Evolutionary conservation across 2,329 filamentous ascomycete species (phyloP), one percentile per base, ranked within the genome.

Genomic region (Fusarium sp.): DNA sequence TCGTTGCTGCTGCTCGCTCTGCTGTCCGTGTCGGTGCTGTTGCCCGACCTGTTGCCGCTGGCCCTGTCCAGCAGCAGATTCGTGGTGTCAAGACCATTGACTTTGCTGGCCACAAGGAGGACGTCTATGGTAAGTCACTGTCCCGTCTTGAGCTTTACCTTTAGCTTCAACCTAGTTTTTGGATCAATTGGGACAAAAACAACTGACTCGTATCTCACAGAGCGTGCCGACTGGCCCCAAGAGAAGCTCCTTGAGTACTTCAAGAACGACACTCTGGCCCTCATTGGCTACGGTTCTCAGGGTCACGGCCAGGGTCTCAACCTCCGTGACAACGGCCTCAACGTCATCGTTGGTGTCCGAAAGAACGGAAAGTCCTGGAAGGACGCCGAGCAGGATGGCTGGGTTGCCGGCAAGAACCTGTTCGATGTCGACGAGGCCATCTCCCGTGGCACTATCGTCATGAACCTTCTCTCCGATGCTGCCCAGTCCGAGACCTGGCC

Each of bases 221-320:
- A 99, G 90, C 94, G 96, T 85, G 92, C 88, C 80, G 96, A 99
- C 87, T 99, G 96, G 96, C 96, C 96, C 74, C 90, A 92, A 82
- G 95, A 97, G 88, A 98, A 97, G 91, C 93, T 99, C 80, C 86
- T 96, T 81, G 93, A 98, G 72, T 99, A 95, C 91, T 99, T 99
- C 92, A 98, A 98, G 90, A 89, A 99, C 85, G 96, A 99, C 84
- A 98, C 95, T 75, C 93, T 99, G 76, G 96, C 96, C 79, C 92
- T 99, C 79, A 99, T 99, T 83, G 96, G 96, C 81, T 99, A 99
- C 85, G 96, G 87, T 78, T 97, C 94, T 71, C 94, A 97, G 86
- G 96, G 96, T 77, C 96, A 99, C 88, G 96, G 96, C 75, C 96
- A 99, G 87, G 96, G 96, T 82, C 93, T 99, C 71, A 99, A 99